Percentiles rank a stretch among this genome's conserved stretches.
Conservation (phyloP, 257 asterid genomes). For the Ballota nigra region DNA sequence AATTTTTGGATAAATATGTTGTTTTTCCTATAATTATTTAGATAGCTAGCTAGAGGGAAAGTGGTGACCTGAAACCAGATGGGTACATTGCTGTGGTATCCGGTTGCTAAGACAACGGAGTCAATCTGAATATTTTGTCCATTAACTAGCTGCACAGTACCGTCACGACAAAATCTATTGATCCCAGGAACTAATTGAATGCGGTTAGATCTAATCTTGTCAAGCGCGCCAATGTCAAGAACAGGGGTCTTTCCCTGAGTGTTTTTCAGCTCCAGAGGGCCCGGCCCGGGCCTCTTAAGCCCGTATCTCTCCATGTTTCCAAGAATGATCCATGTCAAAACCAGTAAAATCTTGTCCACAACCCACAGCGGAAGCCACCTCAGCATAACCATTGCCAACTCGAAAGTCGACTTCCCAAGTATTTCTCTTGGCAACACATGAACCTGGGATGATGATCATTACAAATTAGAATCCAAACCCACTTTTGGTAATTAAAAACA, state of each 20-base stretch:
- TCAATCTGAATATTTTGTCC: conserved; percentile 50
- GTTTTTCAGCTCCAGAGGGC: conserved; percentile 63
- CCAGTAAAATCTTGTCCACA: conserved; percentile 49
- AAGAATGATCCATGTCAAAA: conserved; percentile 46
- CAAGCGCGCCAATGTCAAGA: conserved; percentile 61
- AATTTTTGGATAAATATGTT: too few relatives aligned
- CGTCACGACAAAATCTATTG: conserved; percentile 32
- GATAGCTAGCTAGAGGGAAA: too few relatives aligned
- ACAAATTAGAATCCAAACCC: background rate
- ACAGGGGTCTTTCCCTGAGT: conserved; percentile 64
- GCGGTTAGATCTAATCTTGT: conserved; percentile 48
- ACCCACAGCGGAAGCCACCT: conserved; percentile 63
- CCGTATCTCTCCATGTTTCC: conserved; percentile 58
- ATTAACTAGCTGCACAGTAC: conserved; percentile 36
- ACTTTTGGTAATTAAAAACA: too few relatives aligned
- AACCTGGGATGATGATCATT: conserved; percentile 35
- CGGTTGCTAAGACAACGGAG: conserved; percentile 60
- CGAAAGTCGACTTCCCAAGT: conserved; percentile 57
- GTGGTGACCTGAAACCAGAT: conserved; percentile 47
- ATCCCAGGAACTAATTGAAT: conserved; percentile 55
- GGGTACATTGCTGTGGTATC: conserved; percentile 70
- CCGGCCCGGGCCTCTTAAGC: conserved; percentile 43
- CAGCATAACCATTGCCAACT: conserved; percentile 48
- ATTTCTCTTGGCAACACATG: conserved; percentile 67
- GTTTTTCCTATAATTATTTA: too few relatives aligned